Evolutionary conservation across 768 basidiomycete species (phyloP).

Genomic region (Hericium alpestre): DNA sequence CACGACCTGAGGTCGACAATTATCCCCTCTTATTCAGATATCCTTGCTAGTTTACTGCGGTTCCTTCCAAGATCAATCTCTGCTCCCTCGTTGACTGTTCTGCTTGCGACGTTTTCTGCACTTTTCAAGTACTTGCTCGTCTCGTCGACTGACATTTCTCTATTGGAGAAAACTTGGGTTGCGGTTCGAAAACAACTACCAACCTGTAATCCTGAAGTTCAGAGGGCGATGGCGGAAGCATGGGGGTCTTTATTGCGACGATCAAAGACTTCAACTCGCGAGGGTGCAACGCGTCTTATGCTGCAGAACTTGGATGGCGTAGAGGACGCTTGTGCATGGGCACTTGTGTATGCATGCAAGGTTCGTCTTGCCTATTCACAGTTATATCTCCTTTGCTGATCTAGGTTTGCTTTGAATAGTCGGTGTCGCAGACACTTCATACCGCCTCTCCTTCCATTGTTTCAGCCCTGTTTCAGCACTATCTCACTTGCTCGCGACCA

Average conservation of each 20-base stretch:
- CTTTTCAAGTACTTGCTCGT: slow-evolving; percentile 68
- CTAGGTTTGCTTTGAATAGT: slow-evolving; percentile 30
- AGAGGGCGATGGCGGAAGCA: slow-evolving; percentile 72
- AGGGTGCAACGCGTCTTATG: slow-evolving; percentile 46
- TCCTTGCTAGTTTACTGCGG: slow-evolving; percentile 45
- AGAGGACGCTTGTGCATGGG: slow-evolving; percentile 64
- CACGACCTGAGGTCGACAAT: slow-evolving; percentile 77
- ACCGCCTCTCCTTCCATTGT: slow-evolving; percentile 61
- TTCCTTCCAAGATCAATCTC: slow-evolving; percentile 52
- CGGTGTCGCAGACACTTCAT: slow-evolving; percentile 76
- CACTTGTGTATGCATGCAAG: slow-evolving; percentile 70
- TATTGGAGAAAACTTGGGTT: slow-evolving; percentile 53
- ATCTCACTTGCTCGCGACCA: slow-evolving; percentile 33
- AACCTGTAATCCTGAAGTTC: slow-evolving; percentile 59
- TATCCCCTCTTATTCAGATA: slow-evolving; percentile 44
- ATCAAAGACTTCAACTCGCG: slow-evolving; percentile 50
- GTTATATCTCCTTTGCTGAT: not conserved
- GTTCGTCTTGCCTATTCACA: slow-evolving; percentile 24
- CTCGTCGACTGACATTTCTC: slow-evolving; percentile 42
- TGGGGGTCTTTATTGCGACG: slow-evolving; percentile 75
- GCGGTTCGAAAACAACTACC: slow-evolving; percentile 39
- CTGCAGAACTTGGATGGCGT: slow-evolving; percentile 37
- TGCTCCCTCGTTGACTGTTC: slow-evolving; percentile 45
- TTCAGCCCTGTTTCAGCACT: slow-evolving; percentile 41
- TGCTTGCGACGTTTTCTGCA: slow-evolving; percentile 57